Base-by-base conservation (phyloP, 805 yeast species). In the Lachancea thermotolerans region DNA sequence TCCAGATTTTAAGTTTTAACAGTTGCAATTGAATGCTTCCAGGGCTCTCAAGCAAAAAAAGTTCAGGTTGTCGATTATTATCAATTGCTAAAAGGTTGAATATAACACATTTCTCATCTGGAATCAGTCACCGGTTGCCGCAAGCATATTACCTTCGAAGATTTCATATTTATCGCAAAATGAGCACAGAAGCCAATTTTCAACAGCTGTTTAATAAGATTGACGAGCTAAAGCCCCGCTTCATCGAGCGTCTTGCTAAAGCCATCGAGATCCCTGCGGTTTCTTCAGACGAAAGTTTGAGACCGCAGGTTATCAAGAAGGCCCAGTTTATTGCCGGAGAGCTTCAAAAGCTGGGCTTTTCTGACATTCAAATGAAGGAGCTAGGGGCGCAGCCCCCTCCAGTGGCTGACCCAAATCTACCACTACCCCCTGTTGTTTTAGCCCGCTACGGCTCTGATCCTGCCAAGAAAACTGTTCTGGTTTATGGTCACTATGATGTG, bases 401-500 rank as follows among this genome's bases (percentile, higher is more conserved):
- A 29, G 90, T 83, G n/a, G 70, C 68, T 16, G 78, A 82, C 52
- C 67, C 78, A 25, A 72, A 71, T 34, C 71, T 91, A 49, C 77
- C 79, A 56, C 77, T 93, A 52, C 99, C 99, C 16, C 99, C 99
- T 10, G 82, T 93, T 49, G 90, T 93, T n/a, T 77, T 93, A 49
- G 93, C 93, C 30, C 79, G 93, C 59, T 82, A 76, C 56, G 99
- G 99, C 46, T 62, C 64, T 25, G 95, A 89, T 62, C 82, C 95
- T 34, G 52, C 65, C 29, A 90, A 90, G 76, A 90, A 88, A 69
- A 93, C 89, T 28, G 84, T 93, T 37, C 75, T 95, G 52, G 81
- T 93, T 35, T 93, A 93, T 64, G 99, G 98, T 40, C 99, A 93
- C 66, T 91, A 91, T 68, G 99, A 93, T 59, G 99, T 93, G 51